Percentiles rank a stretch among this genome's conserved stretches.
Conservation (phyloP, 106 monocot species). For the Dendrobium nobile region DNA sequence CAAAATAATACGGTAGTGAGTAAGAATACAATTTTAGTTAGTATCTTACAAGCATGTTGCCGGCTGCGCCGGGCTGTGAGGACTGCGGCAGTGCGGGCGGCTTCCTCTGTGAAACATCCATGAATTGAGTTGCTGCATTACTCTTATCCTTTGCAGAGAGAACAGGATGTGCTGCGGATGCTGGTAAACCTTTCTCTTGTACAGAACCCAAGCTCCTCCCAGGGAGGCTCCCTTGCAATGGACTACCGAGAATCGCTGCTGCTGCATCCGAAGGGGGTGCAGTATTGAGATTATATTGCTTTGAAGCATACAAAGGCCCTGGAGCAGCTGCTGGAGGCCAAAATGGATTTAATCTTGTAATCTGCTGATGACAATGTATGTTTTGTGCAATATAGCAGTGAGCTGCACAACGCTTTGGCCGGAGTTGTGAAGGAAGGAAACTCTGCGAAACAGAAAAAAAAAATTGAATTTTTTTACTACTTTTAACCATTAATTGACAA, state of each 20-base stretch:
- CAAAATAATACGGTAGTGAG: neutral
- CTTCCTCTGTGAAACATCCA: constrained; percentile 52
- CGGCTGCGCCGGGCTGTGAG: constrained; percentile 36
- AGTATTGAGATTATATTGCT: constrained; percentile 62
- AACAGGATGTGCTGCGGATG: neutral
- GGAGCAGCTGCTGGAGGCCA: constrained; percentile 47
- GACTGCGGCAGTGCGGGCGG: constrained; percentile 38
- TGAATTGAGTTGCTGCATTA: constrained; percentile 3
- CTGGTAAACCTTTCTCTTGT: constrained; percentile 29
- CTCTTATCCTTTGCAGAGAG: constrained; percentile 41
- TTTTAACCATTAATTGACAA: too few relatives aligned
- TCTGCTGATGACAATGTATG: constrained; percentile 62
- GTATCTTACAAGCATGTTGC: constrained; percentile 57
- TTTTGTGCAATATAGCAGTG: constrained; percentile 83
- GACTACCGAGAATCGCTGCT: constrained; percentile 17
- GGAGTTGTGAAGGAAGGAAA: constrained; percentile 26
- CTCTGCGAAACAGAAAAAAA: neutral
- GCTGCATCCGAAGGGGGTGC: constrained; percentile 48
- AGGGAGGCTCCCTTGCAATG: constrained; percentile 41
- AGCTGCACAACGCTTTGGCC: constrained; percentile 67
- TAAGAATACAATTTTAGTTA: neutral
- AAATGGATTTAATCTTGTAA: constrained; percentile 55
- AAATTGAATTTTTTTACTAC: too few relatives aligned
- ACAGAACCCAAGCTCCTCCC: constrained; percentile 22
- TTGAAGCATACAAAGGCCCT: constrained; percentile 37